Percentiles rank a stretch among this genome's conserved stretches.
Conservation (phyloP, 331 rosid genomes). For the Dryas integrifolia region DNA sequence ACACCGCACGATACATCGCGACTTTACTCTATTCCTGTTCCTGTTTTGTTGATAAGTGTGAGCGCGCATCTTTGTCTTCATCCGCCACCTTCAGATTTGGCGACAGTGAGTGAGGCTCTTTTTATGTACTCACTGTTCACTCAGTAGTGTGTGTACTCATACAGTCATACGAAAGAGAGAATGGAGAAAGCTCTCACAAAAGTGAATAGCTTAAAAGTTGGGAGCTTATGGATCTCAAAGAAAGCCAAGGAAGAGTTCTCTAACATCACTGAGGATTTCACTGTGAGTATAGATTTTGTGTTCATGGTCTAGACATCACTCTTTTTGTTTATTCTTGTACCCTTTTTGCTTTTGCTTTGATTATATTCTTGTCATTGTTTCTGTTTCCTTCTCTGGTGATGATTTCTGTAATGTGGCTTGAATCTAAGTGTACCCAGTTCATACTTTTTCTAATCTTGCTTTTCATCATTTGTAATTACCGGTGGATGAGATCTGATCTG, state of each 20-base stretch:
- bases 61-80: conserved; percentile 44
- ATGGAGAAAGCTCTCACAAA: conserved; percentile 91
- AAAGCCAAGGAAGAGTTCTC: conserved; percentile 84
- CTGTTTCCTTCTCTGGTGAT: conserved; percentile 1
- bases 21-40: neutral
- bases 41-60: neutral
- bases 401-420: conserved; percentile 31
- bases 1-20: neutral
- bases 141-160: neutral
- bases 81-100: conserved; percentile 35
- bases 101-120: conserved; percentile 5
- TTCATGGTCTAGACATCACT: no score
- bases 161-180: conserved; percentile 3
- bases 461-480: neutral
- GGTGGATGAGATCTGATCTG: conserved; percentile 43
- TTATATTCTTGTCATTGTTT: neutral
- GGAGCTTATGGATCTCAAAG: conserved; percentile 75
- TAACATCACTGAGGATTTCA: conserved; percentile 65
- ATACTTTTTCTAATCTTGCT: conserved; percentile 20
- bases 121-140: neutral
- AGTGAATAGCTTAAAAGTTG: conserved; percentile 69
- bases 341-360: conserved; percentile 5
- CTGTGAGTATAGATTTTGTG: conserved; percentile 41
- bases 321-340: neutral
- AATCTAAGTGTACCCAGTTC: conserved; percentile 17